Evolutionary conservation across 805 yeast species (phyloP).

Genomic region (Zygosaccharomyces kombuchaensis): DNA sequence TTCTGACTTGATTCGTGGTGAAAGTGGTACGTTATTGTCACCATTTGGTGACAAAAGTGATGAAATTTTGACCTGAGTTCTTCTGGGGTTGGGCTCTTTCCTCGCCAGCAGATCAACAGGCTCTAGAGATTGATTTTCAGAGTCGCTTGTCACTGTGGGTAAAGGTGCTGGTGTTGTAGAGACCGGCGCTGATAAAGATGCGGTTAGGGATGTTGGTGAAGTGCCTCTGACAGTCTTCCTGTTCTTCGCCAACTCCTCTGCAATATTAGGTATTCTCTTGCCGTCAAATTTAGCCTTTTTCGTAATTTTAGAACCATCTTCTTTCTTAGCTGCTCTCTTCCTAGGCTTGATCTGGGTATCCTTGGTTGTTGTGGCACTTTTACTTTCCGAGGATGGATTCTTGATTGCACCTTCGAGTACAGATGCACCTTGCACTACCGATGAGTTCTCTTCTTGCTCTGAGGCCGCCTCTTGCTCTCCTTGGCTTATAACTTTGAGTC

Average conservation of each 20-base stretch:
- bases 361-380: neutral
- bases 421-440: neutral
- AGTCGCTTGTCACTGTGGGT: slow-evolving; percentile 11
- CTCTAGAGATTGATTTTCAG: slow-evolving; percentile 5
- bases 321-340: slow-evolving; percentile 10
- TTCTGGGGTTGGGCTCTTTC: slow-evolving; percentile 4
- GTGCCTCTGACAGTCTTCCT: slow-evolving; percentile 22
- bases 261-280: slow-evolving; percentile 27
- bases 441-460: neutral
- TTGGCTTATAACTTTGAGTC: neutral
- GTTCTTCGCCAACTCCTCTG: slow-evolving; percentile 33
- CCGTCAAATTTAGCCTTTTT: slow-evolving; percentile 12
- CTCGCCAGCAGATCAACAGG: neutral
- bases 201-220: slow-evolving; percentile 16
- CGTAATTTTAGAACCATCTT: slow-evolving; percentile 3
- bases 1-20: slow-evolving; percentile 2
- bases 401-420: neutral
- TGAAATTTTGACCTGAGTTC: slow-evolving; percentile 19
- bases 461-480: neutral
- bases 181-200: slow-evolving; percentile 13
- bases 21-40: neutral
- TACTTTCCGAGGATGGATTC: neutral
- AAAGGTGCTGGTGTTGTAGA: slow-evolving; percentile 5
- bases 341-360: slow-evolving; percentile 5
- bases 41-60: slow-evolving; percentile 17